Conservation (phyloP, 768 basidiomycete genomes). For the Sporobolomyces pararoseus region DNA sequence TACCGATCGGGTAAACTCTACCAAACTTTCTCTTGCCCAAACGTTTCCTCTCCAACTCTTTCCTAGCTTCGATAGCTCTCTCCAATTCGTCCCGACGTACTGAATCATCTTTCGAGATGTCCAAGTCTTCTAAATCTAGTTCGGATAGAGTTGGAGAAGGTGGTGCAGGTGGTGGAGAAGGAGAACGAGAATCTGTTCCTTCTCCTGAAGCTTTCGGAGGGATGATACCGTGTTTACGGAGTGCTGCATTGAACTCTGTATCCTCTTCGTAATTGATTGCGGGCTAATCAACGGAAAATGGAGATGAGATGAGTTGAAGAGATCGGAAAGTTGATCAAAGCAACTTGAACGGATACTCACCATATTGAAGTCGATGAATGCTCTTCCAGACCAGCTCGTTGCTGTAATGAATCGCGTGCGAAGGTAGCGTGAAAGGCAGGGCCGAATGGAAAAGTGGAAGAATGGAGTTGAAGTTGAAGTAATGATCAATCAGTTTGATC, state of each 20-base stretch:
- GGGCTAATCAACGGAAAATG: background rate
- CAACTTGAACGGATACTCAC: too few species aligned
- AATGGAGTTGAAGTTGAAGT: too few species aligned
- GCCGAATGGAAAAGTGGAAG: too few species aligned
- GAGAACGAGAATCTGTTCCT: slow-evolving; percentile 27
- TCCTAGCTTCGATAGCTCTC: slow-evolving; percentile 61
- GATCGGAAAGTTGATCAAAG: too few species aligned
- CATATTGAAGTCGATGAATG: too few species aligned
- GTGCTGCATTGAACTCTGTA: slow-evolving; percentile 51
- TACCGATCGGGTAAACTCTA: slow-evolving; percentile 72
- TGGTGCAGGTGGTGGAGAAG: slow-evolving; percentile 22
- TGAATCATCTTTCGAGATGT: slow-evolving; percentile 40
- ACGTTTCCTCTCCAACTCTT: slow-evolving; percentile 61
- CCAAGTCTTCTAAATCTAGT: slow-evolving; percentile 44
- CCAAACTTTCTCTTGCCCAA: slow-evolving; percentile 68
- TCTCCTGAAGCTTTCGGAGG: slow-evolving; percentile 47
- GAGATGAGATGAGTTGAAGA: background rate
- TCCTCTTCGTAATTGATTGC: slow-evolving; percentile 41
- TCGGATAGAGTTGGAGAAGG: slow-evolving; percentile 38
- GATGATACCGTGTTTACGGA: slow-evolving; percentile 53
- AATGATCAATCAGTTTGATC: too few species aligned
- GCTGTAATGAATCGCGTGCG: too few species aligned
- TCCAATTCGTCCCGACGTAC: slow-evolving; percentile 55
- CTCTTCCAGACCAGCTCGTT: too few species aligned
- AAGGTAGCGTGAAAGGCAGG: too few species aligned